Percentiles rank a stretch among this genome's conserved stretches.
These are phyloP conservation scores for Gynandropsis gynandra DNA, from an alignment of 345 rosid genomes.

Conservation along the genomic window DNA sequence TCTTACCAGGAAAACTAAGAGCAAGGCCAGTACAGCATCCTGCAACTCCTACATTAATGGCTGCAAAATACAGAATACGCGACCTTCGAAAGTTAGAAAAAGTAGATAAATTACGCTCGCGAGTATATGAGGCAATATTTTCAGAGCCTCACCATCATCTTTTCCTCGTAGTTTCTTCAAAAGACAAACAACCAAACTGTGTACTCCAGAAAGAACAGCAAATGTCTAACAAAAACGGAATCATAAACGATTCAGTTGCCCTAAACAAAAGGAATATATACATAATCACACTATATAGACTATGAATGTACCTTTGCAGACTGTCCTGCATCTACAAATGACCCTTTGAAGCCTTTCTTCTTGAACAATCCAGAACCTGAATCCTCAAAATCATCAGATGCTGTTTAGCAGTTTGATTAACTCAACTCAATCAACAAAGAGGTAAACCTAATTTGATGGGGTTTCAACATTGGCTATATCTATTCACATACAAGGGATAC, in stretches of 20 bases:
- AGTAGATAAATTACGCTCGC: conserved; percentile 1
- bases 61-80: conserved; percentile 35
- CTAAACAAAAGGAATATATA: conserved; percentile 3
- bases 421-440: background rate
- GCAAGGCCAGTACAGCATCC: conserved; percentile 91
- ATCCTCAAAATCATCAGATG: conserved; percentile 5
- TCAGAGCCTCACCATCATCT: conserved; percentile 68
- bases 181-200: conserved; percentile 37
- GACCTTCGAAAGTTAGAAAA: too few relatives aligned
- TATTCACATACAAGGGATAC: background rate
- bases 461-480: background rate
- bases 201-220: conserved; percentile 30
- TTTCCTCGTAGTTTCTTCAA: conserved; percentile 83
- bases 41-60: conserved; percentile 80
- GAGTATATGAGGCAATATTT: too few relatives aligned
- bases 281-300: background rate
- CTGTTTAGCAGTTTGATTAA: background rate
- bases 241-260: background rate
- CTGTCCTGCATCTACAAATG: conserved; percentile 74
- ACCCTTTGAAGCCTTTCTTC: conserved; percentile 77
- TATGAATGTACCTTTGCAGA: conserved; percentile 65
- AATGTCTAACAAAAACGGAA: conserved; percentile 32
- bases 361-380: conserved; percentile 78
- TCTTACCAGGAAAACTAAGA: conserved; percentile 73
- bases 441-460: background rate